Base-by-base conservation (phyloP, 176 grass and related monocot species). In the Microstegium vimineum region DNA sequence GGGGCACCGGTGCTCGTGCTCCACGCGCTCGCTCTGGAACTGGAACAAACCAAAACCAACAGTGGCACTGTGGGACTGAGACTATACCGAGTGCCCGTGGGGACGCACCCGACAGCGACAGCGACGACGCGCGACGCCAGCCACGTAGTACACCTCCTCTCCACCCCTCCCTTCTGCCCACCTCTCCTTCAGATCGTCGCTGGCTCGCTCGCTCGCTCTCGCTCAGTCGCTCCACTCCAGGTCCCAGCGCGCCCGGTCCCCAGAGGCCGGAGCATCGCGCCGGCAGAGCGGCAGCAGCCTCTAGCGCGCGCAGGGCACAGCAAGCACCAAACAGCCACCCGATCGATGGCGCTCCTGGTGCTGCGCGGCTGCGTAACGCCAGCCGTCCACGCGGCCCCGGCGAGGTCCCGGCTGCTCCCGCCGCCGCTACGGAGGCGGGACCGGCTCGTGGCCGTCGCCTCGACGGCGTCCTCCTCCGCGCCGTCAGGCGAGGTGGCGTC, bases 281-380 rank as follows among this genome's bases (percentile, higher is more conserved):
- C n/a, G n/a, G n/a, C n/a, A n/a, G n/a, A n/a, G n/a, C n/a, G n/a
- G n/a, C n/a, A n/a, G n/a, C n/a, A 27, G 59, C 59, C 10, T 27
- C 59, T 61, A 23, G n/a, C n/a, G 17, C 17, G 7, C n/a, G 25
- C 59, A 62, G n/a, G 28, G 59, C 25, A 28, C 11, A 12, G 12
- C 4, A 28, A 18, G 54, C 22, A 18, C 47, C 47, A 3, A 20
- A 18, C 51, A 27, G 12, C 11, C 23, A 2, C 23, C 57, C 23
- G 23, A 89, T 85, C 61, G 27, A 89, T 86, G 83, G 57, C 73
- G 11, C 73, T 86, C 43, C 28, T 81, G 56, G 9, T 60, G 56
- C 71, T 86, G 42, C 57, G 22, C 57, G 54, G 72, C 27, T 77
- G 72, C 66, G 42, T 77, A 22, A 42, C 77, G 9, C 83, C 87